Base-by-base conservation (phyloP, 177 flowering plant species). In the Vitis hybrid region DNA sequence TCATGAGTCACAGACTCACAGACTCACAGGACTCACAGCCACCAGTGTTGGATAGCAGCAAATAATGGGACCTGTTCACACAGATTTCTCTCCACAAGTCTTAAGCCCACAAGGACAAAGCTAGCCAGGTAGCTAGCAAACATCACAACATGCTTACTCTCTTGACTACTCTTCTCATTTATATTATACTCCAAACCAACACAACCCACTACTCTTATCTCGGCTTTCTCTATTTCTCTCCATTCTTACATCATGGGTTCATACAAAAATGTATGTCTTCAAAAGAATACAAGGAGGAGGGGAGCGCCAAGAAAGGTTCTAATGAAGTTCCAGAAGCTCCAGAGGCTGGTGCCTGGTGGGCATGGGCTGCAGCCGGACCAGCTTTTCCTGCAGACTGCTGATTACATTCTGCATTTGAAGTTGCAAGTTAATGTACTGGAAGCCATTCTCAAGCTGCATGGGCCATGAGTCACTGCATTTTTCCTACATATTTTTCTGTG, bases 351-450 rank as follows among this genome's bases (percentile, higher is more conserved):
- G 16, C 71, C 71, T 6, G 71, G 71, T 49, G 71, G 64, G 20
- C 16, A 22, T 1, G 64, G 19, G 56, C 63, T 68, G 26, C 39
- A 50, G 51, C 56, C 56, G 26, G 56, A 68, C 39, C 18, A 31
- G 45, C 64, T 68, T 12, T 68, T 8, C 52, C 39, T 48, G 58
- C 71, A 68, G 14, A 68, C 71, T 55, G 71, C 71, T 48, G 55
- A 59, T 14, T 68, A 68, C 39, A 68, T 68, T 19, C 71, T 58
- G 55, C 64, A 59, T 68, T 67, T 68, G 64, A 68, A 20, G 63
- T 22, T 68, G 19, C 55, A 68, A 59, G 39, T 68, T 50, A 48
- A 61, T 31, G n/a, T 60, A 15, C 60, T 68, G 49, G 19, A 68
- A 59, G 56, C 71, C 22, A 48, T 68, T 59, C 55, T 68, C 39